Evolutionary conservation across 2,329 filamentous ascomycete genomes (phyloP), one percentile per base, ranked within the genome.

Genomic region (Trichophaea hybrida): DNA sequence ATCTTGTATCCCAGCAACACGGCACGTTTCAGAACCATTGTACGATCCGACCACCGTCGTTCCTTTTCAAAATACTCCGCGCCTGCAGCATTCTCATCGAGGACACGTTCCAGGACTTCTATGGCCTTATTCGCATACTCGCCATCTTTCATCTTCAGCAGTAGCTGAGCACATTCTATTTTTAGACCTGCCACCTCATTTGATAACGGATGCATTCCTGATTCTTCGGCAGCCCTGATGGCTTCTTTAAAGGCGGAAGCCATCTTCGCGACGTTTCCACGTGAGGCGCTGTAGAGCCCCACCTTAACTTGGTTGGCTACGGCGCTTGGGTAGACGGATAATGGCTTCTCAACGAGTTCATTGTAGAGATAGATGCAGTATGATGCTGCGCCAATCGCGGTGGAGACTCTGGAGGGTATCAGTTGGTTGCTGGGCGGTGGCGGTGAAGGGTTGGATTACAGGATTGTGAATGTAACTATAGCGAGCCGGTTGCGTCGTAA

Each of bases 181-280:
- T 89, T 88, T 56, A 97, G 83, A 6, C 93, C 93, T 66, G 96
- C 78, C 37, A 96, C 84, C 71, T 96, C 90, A 67, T 96, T 86
- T 3, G 86, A 90, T 70, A 90, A 94, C 0, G 87, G 88, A 69
- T 97, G 88, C 75, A 98, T 80, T 0, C 83, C 82, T 55, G 85
- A 70, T 68, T 88, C 82, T 54, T 82, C 75, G 59, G 88, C 88
- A 55, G 85, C 78, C 63, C 83, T 77, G 59, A 97, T 76, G 2
- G 90, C 89, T 65, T 85, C 79, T 68, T 83, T 83, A 71, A 95
- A 97, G 71, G 88, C 88, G 66, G 88, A 85, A 61, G 94, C 76
- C 0, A 91, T 90, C 58, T 85, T 78, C 60, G 85, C 79, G 2
- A 87, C 82, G 64, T 85, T 80, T 69, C 93, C 90, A 17, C 56